These are phyloP conservation scores for Irpex lacteus DNA, from an alignment of 1,284 basidiomycete species.

Conservation along the genomic window DNA sequence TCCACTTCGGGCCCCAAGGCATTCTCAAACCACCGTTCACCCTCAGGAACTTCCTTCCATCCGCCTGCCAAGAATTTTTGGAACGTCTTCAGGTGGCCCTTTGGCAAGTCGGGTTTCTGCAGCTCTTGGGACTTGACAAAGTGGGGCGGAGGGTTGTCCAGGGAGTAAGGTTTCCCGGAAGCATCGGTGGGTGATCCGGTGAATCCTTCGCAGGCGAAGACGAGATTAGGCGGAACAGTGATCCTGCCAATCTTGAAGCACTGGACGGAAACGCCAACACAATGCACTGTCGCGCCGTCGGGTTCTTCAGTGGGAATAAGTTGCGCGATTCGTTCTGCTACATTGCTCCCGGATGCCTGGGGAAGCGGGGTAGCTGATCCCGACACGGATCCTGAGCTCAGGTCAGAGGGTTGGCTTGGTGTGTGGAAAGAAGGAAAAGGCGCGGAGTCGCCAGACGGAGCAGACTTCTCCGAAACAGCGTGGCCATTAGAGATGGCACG, in stretches of 20 bases:
- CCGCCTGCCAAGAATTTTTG: conserved; percentile 47
- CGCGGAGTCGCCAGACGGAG: conserved; percentile 8
- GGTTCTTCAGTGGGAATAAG: conserved; percentile 35
- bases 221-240: conserved; percentile 69
- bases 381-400: not conserved
- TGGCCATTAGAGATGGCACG: conserved; percentile 9
- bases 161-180: conserved; percentile 33
- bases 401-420: conserved; percentile 12
- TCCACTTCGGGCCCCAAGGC: conserved; percentile 52
- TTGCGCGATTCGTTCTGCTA: conserved; percentile 10
- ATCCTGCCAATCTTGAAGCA: conserved; percentile 78
- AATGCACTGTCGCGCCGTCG: conserved; percentile 64
- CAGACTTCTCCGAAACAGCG: not conserved
- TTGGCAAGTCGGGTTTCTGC: conserved; percentile 13
- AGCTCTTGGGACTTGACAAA: conserved; percentile 43
- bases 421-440: conserved; percentile 23
- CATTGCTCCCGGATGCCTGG: not conserved
- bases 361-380: not conserved
- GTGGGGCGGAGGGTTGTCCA: conserved; percentile 49
- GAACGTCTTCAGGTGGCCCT: conserved; percentile 37
- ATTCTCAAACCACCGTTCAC: conserved; percentile 63
- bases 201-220: conserved; percentile 55
- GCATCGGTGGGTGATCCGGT: conserved; percentile 27
- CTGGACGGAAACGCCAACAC: conserved; percentile 62
- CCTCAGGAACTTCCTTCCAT: conserved; percentile 54